Conservation (phyloP, 176 grass and related monocot genomes). For the Cymbopogon citratus region DNA sequence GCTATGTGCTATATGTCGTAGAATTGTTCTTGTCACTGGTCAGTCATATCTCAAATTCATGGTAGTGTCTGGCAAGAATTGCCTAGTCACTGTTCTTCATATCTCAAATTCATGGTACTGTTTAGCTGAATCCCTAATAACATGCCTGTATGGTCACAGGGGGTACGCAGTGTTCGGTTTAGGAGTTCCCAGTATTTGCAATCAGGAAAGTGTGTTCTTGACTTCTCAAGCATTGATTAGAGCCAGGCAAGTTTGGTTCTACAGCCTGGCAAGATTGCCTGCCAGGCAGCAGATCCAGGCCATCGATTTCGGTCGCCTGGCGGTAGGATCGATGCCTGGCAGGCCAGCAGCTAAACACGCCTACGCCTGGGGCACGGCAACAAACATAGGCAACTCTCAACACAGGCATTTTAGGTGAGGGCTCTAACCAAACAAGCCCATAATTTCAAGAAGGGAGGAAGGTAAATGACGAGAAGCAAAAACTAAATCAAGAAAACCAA, state of each 20-base stretch:
- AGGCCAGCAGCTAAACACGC: not conserved
- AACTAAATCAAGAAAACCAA: constrained; percentile 1
- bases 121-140: not conserved
- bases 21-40: no score
- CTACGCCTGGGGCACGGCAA: not conserved
- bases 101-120: not conserved
- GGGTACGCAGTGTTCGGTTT: not conserved
- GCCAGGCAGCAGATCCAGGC: not conserved
- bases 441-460: not conserved
- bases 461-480: not conserved
- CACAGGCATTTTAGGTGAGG: no score
- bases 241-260: not conserved
- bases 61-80: no score
- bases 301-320: not conserved
- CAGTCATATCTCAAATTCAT: no score
- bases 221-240: not conserved
- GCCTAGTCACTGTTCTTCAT: not conserved
- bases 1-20: no score
- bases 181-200: not conserved
- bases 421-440: not conserved
- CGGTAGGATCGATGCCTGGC: not conserved
- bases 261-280: not conserved
- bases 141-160: not conserved
- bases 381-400: not conserved
- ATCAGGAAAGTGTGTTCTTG: not conserved